Percentiles rank a stretch among this genome's conserved stretches.
These are phyloP conservation scores for Aureobasidium sp. DNA, from an alignment of 2,329 filamentous ascomycete species.

Conservation along the genomic window DNA sequence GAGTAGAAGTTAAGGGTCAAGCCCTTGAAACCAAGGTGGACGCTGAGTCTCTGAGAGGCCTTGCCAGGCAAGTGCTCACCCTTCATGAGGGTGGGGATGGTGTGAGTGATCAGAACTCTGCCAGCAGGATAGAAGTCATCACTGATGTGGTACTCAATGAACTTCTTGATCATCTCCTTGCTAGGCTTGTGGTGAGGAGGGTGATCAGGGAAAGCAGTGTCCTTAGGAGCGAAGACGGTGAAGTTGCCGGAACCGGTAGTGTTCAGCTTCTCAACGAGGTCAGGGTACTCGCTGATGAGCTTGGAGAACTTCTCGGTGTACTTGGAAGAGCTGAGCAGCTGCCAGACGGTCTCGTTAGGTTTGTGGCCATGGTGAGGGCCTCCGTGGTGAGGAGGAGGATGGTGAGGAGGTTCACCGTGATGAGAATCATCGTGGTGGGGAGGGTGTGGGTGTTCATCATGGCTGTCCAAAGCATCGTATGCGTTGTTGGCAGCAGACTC, in stretches of 20 bases:
- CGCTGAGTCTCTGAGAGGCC: conserved; percentile 62
- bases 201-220: conserved; percentile 62
- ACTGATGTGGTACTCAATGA: conserved; percentile 70
- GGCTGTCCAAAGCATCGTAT: conserved; percentile 26
- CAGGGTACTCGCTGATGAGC: conserved; percentile 64
- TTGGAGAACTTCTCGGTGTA: conserved; percentile 70
- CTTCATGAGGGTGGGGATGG: conserved; percentile 62
- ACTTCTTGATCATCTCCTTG: conserved; percentile 61
- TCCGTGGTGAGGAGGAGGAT: conserved; percentile 25
- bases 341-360: conserved; percentile 67
- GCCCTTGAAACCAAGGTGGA: conserved; percentile 56
- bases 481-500: conserved; percentile 27
- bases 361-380: conserved; percentile 35
- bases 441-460: conserved; percentile 24
- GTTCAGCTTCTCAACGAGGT: conserved; percentile 67
- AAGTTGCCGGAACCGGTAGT: conserved; percentile 60
- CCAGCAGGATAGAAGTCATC: conserved; percentile 59
- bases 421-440: conserved; percentile 28
- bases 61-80: conserved; percentile 54
- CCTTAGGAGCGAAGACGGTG: conserved; percentile 74
- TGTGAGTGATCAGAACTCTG: conserved; percentile 62
- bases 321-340: conserved; percentile 68
- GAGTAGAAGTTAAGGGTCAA: conserved; percentile 71
- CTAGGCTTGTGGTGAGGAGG: conserved; percentile 50
- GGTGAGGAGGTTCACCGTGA: conserved; percentile 24